These are phyloP conservation scores for Ustilago loliicola DNA, from an alignment of 1,284 basidiomycete genomes.

Conservation along the genomic window DNA sequence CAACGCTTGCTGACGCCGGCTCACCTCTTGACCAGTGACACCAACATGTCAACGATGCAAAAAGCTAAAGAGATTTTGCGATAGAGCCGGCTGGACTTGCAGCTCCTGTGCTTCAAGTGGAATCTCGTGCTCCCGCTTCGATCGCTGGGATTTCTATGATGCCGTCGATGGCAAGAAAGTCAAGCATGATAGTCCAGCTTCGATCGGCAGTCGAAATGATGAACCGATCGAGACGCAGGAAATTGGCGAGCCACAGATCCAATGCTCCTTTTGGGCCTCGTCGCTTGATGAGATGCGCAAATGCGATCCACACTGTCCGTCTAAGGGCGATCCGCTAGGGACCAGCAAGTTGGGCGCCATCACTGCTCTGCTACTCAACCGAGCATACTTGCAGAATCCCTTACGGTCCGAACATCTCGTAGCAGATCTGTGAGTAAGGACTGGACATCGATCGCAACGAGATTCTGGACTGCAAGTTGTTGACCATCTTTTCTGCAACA, in stretches of 20 bases:
- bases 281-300: slow-evolving; percentile 30
- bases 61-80: background rate
- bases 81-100: slow-evolving; percentile 11
- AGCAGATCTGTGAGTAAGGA: slow-evolving; percentile 20
- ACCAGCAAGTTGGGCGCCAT: slow-evolving; percentile 13
- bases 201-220: background rate
- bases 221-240: background rate
- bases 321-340: background rate
- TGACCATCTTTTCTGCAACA: background rate
- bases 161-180: slow-evolving; percentile 1
- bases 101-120: background rate
- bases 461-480: background rate
- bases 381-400: background rate
- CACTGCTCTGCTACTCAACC: slow-evolving; percentile 15
- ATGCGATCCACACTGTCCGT: slow-evolving; percentile 28
- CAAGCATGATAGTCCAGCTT: background rate
- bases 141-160: slow-evolving; percentile 5
- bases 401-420: background rate
- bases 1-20: background rate
- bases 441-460: background rate
- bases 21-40: background rate
- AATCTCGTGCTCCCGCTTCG: background rate
- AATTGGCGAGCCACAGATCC: background rate
- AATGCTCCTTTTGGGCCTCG: slow-evolving; percentile 26
- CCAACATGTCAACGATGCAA: slow-evolving; percentile 10